Evolutionary conservation across 108 stramenopile species (phyloP), one percentile per base, ranked within the genome.

Genomic region (Nitzschia inconspicua): DNA sequence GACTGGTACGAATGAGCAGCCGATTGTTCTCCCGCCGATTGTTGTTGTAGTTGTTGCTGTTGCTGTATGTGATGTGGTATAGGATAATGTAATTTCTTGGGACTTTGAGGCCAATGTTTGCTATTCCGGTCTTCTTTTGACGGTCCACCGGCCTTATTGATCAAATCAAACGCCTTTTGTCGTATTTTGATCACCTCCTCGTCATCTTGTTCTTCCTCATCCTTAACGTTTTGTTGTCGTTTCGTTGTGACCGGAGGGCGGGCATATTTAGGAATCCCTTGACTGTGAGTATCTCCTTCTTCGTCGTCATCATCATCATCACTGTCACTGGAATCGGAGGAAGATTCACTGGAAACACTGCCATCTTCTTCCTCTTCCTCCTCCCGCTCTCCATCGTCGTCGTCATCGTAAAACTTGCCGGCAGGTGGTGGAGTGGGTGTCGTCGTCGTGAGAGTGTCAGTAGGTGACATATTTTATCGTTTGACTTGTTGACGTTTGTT

Each of bases 151-250:
- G 44, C 30, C 3, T 40, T 44, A 46, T 57, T 66, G 5, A 66
- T n/a, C 16, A 66, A 26, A 19, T 66, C 36, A n/a, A 46, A 44
- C 16, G 65, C 65, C 16, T 55, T 34, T 55, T 66, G 65, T 37
- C 65, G 65, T 26, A 66, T 57, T 34, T 66, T 44, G 3, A 54
- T 39, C 53, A 54, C 37, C 3, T 54, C 36, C 23, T 0, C 16
- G 4, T 16, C 3, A 11, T 29, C 18, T 8, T 35, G 18, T 20
- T 18, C 22, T 24, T 54, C n/a, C n/a, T n/a, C n/a, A n/a, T n/a
- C n/a, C n/a, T n/a, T n/a, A n/a, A n/a, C n/a, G n/a, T n/a, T n/a
- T n/a, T n/a, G n/a, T 16, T 4, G 57, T 20, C 20, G 18, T 47
- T 20, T 23, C 36, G 36, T 37, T 37, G 36, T 37, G 10, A 37